These are phyloP conservation scores for Oidiodendron maius DNA, from an alignment of 495 filamentous ascomycete genomes.

Conservation along the genomic window DNA sequence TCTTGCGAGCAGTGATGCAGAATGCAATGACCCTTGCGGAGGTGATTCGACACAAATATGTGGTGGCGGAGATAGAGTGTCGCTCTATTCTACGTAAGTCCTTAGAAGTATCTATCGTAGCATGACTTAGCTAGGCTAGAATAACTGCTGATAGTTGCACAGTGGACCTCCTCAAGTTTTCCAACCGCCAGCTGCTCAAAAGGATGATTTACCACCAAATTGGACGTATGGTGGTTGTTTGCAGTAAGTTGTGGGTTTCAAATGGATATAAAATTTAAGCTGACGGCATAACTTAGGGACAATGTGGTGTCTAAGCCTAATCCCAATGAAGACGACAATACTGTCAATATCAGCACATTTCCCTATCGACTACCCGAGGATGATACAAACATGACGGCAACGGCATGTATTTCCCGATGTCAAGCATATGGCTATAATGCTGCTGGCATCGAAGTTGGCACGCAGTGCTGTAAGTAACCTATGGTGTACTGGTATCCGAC, in stretches of 20 bases:
- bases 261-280: background rate
- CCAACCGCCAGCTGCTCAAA: conserved; percentile 15
- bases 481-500: background rate
- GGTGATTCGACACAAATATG: conserved; percentile 35
- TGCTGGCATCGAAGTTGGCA: conserved; percentile 35
- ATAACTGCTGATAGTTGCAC: too few relatives aligned
- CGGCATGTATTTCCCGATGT: conserved; percentile 31
- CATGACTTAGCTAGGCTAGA: too few relatives aligned
- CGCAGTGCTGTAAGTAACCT: conserved; percentile 27
- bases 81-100: background rate
- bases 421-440: conserved; percentile 30
- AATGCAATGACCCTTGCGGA: conserved; percentile 46
- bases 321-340: conserved; percentile 23
- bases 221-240: conserved; percentile 17
- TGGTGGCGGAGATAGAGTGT: conserved; percentile 41
- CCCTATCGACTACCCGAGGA: conserved; percentile 19
- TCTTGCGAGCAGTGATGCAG: conserved; percentile 18
- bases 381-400: conserved; percentile 27
- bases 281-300: background rate
- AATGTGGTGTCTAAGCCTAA: background rate
- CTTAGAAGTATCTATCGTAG: too few relatives aligned
- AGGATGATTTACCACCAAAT: conserved; percentile 9
- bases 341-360: conserved; percentile 2
- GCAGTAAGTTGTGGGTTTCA: background rate
- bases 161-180: background rate